A percentile compares a stretch with the other conserved stretches of the same genome.
Conservation (phyloP, 495 filamentous ascomycete genomes). For the Neurospora sp. region DNA sequence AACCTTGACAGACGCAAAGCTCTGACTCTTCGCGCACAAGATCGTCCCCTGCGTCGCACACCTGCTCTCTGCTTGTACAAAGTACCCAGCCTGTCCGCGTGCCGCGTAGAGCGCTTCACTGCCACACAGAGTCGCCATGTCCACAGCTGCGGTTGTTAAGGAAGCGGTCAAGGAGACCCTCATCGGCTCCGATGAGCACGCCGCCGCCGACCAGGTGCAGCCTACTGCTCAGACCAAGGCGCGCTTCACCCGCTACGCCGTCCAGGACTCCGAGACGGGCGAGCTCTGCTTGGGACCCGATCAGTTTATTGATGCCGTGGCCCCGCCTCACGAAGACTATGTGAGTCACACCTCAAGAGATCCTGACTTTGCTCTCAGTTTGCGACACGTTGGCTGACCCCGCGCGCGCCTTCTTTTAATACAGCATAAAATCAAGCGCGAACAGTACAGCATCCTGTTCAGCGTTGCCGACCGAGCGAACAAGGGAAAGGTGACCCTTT, state of each 20-base stretch:
- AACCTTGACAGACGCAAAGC: not conserved
- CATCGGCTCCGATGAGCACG: constrained; percentile 49
- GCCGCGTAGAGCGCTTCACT: constrained; percentile 1
- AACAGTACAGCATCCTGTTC: constrained; percentile 91
- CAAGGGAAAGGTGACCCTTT: constrained; percentile 59
- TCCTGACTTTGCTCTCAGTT: constrained; percentile 6
- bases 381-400: constrained; percentile 14
- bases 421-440: constrained; percentile 93
- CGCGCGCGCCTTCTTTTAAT: not conserved
- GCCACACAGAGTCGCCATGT: constrained; percentile 18
- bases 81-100: not conserved
- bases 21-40: not conserved
- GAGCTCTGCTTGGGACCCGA: constrained; percentile 71
- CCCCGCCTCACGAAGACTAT: constrained; percentile 80
- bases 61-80: not conserved
- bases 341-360: constrained; percentile 42
- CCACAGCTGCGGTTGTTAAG: constrained; percentile 41
- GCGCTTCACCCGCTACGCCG: constrained; percentile 68
- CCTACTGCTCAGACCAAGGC: constrained; percentile 59
- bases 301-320: constrained; percentile 83
- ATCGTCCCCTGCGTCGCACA: not conserved
- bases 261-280: constrained; percentile 61
- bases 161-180: constrained; percentile 69
- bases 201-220: constrained; percentile 27
- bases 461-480: constrained; percentile 70